These are phyloP conservation scores for Emydomyces testavorans DNA, from an alignment of 2,329 filamentous ascomycete species.

Conservation along the genomic window DNA sequence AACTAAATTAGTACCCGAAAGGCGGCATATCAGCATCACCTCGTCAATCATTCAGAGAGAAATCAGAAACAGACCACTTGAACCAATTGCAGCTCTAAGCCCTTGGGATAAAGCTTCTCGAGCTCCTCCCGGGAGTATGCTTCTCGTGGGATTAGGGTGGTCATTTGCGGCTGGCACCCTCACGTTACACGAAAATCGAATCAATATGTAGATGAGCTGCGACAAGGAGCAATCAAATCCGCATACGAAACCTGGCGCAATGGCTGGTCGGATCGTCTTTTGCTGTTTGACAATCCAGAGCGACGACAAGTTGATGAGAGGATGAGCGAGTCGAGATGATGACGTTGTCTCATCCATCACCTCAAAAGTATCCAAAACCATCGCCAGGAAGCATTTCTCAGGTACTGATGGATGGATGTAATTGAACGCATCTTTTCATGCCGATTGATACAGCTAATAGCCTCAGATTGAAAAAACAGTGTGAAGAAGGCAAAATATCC, in stretches of 20 bases:
- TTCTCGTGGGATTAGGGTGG: slow-evolving; percentile 59
- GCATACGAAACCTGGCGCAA: no score
- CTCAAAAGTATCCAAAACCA: neutral
- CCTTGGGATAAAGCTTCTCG: slow-evolving; percentile 63
- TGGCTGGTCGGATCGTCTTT: no score
- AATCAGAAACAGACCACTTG: slow-evolving; percentile 52
- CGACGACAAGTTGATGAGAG: neutral
- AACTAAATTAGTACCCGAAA: slow-evolving; percentile 49
- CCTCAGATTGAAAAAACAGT: no score
- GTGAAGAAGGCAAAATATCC: no score
- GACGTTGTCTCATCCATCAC: neutral
- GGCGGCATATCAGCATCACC: slow-evolving; percentile 8
- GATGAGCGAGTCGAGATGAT: neutral
- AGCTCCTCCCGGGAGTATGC: slow-evolving; percentile 77
- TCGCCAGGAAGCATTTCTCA: no score
- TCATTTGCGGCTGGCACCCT: slow-evolving; percentile 47
- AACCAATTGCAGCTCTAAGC: slow-evolving; percentile 73
- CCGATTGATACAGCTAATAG: no score
- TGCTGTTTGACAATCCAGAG: neutral
- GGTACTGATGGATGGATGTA: no score
- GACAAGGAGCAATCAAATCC: neutral
- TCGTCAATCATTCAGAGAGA: slow-evolving; percentile 4
- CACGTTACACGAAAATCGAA: neutral
- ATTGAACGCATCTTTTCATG: no score
- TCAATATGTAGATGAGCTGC: neutral